Evolutionary conservation across 495 filamentous ascomycete species (phyloP).

Genomic region (Hyaloscypha finlandica): DNA sequence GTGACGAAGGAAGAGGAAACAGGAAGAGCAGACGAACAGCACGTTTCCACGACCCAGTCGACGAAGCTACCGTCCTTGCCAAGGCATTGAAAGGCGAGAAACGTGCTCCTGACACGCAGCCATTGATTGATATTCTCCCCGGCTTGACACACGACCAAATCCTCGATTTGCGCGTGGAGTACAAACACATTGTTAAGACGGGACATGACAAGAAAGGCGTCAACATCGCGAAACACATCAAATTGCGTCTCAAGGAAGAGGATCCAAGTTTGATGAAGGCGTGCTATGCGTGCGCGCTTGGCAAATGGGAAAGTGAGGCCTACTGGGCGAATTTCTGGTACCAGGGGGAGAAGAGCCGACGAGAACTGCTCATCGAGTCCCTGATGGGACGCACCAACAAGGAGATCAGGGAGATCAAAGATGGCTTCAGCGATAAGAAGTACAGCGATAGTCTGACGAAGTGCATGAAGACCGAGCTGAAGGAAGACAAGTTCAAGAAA

Average conservation of each 20-base stretch:
- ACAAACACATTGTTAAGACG: constrained; percentile 83
- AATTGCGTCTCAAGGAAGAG: constrained; percentile 70
- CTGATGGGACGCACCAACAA: constrained; percentile 85
- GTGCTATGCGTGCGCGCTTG: constrained; percentile 86
- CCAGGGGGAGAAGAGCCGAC: constrained; percentile 78
- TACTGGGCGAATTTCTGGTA: constrained; percentile 99
- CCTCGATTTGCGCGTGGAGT: constrained; percentile 78
- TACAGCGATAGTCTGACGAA: constrained; percentile 79
- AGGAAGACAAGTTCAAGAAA: constrained; percentile 91
- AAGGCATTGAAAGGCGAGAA: constrained; percentile 71
- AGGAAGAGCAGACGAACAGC: constrained; percentile 52
- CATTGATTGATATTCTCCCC: constrained; percentile 82
- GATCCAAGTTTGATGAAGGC: constrained; percentile 76
- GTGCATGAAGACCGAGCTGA: constrained; percentile 89
- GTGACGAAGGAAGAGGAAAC: constrained; percentile 28
- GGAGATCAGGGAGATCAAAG: constrained; percentile 89
- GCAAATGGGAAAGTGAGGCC: constrained; percentile 89
- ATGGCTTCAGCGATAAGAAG: constrained; percentile 89
- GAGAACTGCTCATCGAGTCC: constrained; percentile 89
- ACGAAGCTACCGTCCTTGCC: constrained; percentile 75
- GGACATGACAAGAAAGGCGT: constrained; percentile 73
- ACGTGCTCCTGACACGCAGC: constrained; percentile 63
- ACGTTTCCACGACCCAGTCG: constrained; percentile 73
- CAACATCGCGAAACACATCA: constrained; percentile 96
- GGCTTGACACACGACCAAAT: constrained; percentile 83